These are phyloP conservation scores for Blastobotrys raffinosifermentans DNA, from an alignment of 1,139 yeast species.

Conservation along the genomic window DNA sequence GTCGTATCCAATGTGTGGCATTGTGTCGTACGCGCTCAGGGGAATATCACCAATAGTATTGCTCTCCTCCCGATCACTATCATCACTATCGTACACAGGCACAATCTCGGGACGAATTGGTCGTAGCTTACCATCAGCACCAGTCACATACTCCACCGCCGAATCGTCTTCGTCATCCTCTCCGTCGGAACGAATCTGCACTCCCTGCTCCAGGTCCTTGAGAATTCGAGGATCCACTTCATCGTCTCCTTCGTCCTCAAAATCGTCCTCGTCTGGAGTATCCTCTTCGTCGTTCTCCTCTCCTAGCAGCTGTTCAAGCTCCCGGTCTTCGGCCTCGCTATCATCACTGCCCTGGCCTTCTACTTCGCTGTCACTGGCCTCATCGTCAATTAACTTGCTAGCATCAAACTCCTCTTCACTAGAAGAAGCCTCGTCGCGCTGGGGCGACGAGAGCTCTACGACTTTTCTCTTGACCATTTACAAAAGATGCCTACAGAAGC, in stretches of 20 bases:
- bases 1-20: constrained; percentile 96
- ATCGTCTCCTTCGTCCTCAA: constrained; percentile 19
- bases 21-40: constrained; percentile 86
- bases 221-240: constrained; percentile 19
- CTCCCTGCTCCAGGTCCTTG: constrained; percentile 18
- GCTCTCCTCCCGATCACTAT: constrained; percentile 74
- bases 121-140: constrained; percentile 77
- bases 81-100: constrained; percentile 91
- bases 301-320: constrained; percentile 21
- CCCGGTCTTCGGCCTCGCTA: constrained; percentile 22
- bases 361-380: constrained; percentile 13
- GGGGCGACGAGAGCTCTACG: constrained; percentile 8
- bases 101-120: constrained; percentile 81
- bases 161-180: constrained; percentile 22
- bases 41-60: constrained; percentile 95
- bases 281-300: constrained; percentile 23
- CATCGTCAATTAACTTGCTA: constrained; percentile 9
- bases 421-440: constrained; percentile 11
- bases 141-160: constrained; percentile 27
- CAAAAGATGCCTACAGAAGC: constrained; percentile 1
- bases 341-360: constrained; percentile 18
- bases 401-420: constrained; percentile 16
- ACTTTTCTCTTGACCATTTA: constrained; percentile 10
- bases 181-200: constrained; percentile 17
- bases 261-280: constrained; percentile 23